Evolutionary conservation across 2,329 filamentous ascomycete genomes (phyloP).

Genomic region (Xylaria multiplex): DNA sequence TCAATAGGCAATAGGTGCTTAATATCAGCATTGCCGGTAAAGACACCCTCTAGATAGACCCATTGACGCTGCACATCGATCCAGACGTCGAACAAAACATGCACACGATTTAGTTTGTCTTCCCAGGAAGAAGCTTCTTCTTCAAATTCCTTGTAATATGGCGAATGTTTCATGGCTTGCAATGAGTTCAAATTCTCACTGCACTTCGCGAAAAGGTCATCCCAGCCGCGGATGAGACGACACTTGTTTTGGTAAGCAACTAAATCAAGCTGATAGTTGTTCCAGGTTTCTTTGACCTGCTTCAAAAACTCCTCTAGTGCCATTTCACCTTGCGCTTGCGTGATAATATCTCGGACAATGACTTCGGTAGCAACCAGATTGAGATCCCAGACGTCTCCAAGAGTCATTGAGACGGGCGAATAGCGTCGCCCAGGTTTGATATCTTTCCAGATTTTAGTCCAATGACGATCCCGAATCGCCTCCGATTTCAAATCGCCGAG

Average conservation of each 20-base stretch:
- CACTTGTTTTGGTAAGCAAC: conserved; percentile 99
- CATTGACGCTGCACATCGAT: conserved; percentile 99
- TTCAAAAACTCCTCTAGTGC: conserved; percentile 97
- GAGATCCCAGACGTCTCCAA: conserved; percentile 99
- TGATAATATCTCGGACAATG: conserved; percentile 91
- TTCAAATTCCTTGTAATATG: conserved; percentile 99
- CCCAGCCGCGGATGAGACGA: conserved; percentile 95
- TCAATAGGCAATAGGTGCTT: conserved; percentile 97
- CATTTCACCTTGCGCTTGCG: conserved; percentile 97
- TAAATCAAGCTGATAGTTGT: conserved; percentile 91
- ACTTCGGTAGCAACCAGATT: conserved; percentile 88
- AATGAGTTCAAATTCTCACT: conserved; percentile 97
- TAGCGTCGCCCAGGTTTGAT: conserved; percentile 93
- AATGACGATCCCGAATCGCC: conserved; percentile 94
- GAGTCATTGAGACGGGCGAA: conserved; percentile 90
- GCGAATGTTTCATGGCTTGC: conserved; percentile 98
- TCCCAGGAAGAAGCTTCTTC: conserved; percentile 97
- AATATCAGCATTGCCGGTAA: conserved; percentile 98
- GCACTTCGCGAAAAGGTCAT: conserved; percentile 97
- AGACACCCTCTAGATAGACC: conserved; percentile 99
- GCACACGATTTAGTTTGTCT: conserved; percentile 95
- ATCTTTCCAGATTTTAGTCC: conserved; percentile 97
- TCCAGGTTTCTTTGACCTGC: conserved; percentile 96
- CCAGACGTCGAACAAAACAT: conserved; percentile 99
- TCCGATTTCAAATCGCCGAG: conserved; percentile 94